These are phyloP conservation scores for Plasmodium falciparum DNA, from an alignment of 169 alveolate species.

Conservation along the genomic window DNA sequence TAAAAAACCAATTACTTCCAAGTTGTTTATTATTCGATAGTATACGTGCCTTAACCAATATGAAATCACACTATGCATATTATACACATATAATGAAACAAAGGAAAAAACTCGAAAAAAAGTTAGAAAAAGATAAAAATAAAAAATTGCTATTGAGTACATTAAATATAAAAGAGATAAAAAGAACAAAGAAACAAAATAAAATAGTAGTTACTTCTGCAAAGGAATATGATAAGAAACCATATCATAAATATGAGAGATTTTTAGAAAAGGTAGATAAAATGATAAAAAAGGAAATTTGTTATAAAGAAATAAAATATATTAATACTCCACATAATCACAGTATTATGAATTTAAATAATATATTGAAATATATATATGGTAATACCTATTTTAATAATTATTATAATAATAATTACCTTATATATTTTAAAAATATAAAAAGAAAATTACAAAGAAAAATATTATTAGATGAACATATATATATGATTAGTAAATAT, in stretches of 20 bases:
- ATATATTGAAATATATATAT: no score
- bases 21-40: conserved; percentile 46
- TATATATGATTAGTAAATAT: conserved; percentile 59
- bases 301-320: conserved; percentile 9
- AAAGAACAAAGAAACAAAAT: conserved; percentile 1
- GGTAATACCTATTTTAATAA: no score
- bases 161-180: conserved; percentile 5
- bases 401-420: background rate
- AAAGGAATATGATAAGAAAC: background rate
- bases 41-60: conserved; percentile 70
- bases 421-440: conserved; percentile 9
- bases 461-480: conserved; percentile 37
- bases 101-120: conserved; percentile 3
- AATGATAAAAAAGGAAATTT: conserved; percentile 26
- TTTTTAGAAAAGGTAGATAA: conserved; percentile 55
- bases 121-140: background rate
- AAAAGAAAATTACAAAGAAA: conserved; percentile 21
- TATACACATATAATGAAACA: conserved; percentile 10
- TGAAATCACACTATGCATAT: conserved; percentile 53
- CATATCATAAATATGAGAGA: conserved; percentile 17
- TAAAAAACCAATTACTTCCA: conserved; percentile 62
- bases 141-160: conserved; percentile 10
- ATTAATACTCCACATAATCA: background rate
- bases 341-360: no score
- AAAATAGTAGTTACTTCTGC: background rate